Percentiles rank a stretch among this genome's conserved stretches.
Evolutionary conservation across 2,329 filamentous ascomycete genomes (phyloP).

Genomic region (Tolypocladium paradoxum): DNA sequence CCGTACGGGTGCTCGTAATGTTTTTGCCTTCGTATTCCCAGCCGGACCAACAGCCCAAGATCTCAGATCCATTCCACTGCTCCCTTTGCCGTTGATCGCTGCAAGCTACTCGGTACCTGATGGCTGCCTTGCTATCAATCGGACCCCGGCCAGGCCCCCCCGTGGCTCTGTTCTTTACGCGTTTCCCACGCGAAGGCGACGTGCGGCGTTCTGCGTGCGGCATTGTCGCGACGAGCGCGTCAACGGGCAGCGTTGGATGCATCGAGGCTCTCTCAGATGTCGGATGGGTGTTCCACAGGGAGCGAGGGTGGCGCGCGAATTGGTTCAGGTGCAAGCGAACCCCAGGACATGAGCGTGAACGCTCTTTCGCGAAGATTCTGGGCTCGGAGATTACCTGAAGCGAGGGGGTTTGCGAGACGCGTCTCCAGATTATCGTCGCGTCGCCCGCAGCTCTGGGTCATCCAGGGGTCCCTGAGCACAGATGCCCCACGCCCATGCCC

Average conservation of each 20-base stretch:
- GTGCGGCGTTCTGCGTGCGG: not conserved
- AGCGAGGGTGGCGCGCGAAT: not conserved
- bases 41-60: not conserved
- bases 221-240: not conserved
- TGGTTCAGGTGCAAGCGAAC: not conserved
- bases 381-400: not conserved
- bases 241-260: not conserved
- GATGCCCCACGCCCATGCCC: not conserved
- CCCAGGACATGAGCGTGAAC: not conserved
- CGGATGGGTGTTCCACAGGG: not conserved
- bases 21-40: not conserved
- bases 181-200: not conserved
- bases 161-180: not conserved
- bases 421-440: not conserved
- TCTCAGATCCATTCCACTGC: not conserved
- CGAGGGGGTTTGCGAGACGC: not conserved
- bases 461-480: not conserved
- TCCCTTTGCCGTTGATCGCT: not conserved
- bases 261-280: not conserved
- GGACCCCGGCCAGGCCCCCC: not conserved
- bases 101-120: too few species aligned
- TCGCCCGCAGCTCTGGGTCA: not conserved
- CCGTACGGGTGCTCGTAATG: too few species aligned
- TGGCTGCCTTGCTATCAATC: too few species aligned
- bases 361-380: not conserved